phyloP scores from a whole-genome alignment of 2,329 filamentous ascomycete species.

The Pleurostoma richardsiae region DNA sequence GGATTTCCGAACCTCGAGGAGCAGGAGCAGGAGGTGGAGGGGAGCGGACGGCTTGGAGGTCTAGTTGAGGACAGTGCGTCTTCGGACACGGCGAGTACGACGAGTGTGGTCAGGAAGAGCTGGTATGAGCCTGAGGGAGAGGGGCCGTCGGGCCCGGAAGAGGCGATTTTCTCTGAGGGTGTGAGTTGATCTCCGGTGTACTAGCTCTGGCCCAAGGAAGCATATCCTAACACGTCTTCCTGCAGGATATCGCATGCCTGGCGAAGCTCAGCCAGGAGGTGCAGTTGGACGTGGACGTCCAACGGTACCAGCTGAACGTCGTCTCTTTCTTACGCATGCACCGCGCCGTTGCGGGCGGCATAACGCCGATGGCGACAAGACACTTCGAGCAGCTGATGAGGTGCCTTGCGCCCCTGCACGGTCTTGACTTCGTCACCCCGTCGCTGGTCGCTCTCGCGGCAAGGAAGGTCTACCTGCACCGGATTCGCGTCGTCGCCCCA shows the following conservation, averaged over 20 bases:
- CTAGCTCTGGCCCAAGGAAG: too few relatives aligned
- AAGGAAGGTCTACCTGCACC: conserved; percentile 83
- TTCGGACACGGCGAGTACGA: conserved; percentile 17
- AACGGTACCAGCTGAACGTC: conserved; percentile 83
- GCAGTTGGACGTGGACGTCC: conserved; percentile 68
- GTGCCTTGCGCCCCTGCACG: conserved; percentile 77
- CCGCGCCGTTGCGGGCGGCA: conserved; percentile 73
- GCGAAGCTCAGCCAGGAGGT: conserved; percentile 53
- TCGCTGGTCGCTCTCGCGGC: conserved; percentile 78
- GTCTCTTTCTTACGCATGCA: conserved; percentile 83
- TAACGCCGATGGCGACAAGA: conserved; percentile 72
- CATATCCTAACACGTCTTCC: too few relatives aligned
- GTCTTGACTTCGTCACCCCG: conserved; percentile 75
- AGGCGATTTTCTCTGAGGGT: conserved; percentile 21
- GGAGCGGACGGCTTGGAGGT: conserved; percentile 13
- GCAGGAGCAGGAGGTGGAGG: conserved; percentile 29
- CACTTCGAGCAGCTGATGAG: conserved; percentile 67
- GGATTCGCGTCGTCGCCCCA: conserved; percentile 64
- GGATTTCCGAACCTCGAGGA: conserved; percentile 74
- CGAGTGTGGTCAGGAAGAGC: conserved; percentile 38
- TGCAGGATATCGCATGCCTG: conserved; percentile 51
- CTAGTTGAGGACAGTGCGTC: conserved; percentile 14
- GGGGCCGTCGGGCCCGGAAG: background rate
- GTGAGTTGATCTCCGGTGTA: too few relatives aligned
- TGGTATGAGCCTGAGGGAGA: background rate